Evolutionary conservation across 2,329 filamentous ascomycete genomes (phyloP).

Genomic region (Aaosphaeria arxii): DNA sequence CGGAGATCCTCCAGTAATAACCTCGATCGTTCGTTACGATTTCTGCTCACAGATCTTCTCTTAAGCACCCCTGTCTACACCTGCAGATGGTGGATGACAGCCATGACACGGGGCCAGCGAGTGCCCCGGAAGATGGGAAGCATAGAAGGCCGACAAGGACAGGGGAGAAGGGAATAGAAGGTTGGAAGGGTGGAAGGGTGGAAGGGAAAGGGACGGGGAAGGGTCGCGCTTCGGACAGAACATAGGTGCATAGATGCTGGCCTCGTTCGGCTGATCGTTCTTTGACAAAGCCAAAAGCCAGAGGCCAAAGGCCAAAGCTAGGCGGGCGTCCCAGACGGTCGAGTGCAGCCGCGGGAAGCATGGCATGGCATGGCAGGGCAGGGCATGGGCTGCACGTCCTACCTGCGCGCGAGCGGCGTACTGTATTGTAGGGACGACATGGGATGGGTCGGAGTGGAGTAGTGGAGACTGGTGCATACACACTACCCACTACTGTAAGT

Average conservation of each 20-base stretch:
- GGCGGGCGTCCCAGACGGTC: constrained; percentile 22
- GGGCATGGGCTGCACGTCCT: constrained; percentile 13
- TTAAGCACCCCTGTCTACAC: constrained; percentile 26
- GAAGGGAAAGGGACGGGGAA: constrained; percentile 6
- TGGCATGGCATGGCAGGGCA: constrained; percentile 8
- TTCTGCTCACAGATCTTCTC: constrained; percentile 32
- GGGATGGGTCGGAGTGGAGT: too few relatives aligned
- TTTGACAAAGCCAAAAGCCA: constrained; percentile 20
- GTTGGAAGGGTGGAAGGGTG: constrained; percentile 32
- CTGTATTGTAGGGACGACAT: background rate
- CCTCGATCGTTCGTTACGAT: constrained; percentile 33
- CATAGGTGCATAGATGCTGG: constrained; percentile 18
- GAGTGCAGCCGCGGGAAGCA: constrained; percentile 31
- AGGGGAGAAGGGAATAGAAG: constrained; percentile 8
- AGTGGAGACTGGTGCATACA: too few relatives aligned
- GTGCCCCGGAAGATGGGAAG: constrained; percentile 36
- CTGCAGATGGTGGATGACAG: constrained; percentile 38
- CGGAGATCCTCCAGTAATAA: constrained; percentile 40
- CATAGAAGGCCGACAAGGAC: constrained; percentile 24
- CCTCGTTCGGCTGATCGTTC: constrained; percentile 43
- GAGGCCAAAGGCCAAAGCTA: too few relatives aligned
- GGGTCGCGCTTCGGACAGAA: background rate
- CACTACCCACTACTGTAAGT: too few relatives aligned
- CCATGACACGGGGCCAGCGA: constrained; percentile 36
- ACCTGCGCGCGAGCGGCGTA: background rate